Percentiles rank a stretch among this genome's conserved stretches.
phyloP scores from a whole-genome alignment of 2,329 filamentous ascomycete genomes.

The Alternaria alternata region DNA sequence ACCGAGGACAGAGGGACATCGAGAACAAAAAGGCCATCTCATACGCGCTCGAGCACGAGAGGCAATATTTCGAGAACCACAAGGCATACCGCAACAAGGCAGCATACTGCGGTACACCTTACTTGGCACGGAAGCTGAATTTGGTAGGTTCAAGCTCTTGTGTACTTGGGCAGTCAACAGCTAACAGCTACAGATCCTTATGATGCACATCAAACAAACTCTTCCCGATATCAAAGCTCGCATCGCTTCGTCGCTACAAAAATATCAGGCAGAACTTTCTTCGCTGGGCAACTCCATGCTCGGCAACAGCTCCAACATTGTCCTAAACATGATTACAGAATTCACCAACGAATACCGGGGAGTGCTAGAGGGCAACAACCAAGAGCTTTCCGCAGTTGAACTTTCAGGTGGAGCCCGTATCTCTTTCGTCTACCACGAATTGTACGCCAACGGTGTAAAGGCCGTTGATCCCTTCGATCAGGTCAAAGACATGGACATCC shows the following conservation, averaged over 20 bases:
- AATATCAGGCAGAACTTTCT: constrained; percentile 83
- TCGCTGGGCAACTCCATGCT: constrained; percentile 92
- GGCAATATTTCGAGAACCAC: constrained; percentile 97
- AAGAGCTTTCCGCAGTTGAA: constrained; percentile 92
- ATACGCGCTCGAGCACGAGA: constrained; percentile 89
- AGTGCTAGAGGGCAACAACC: constrained; percentile 94
- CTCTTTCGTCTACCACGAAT: constrained; percentile 98
- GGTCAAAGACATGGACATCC: constrained; percentile 97
- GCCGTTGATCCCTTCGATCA: constrained; percentile 96
- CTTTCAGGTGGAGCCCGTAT: constrained; percentile 97
- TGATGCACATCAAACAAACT: constrained; percentile 99
- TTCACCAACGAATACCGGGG: constrained; percentile 98
- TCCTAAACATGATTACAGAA: constrained; percentile 98
- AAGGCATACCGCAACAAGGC: constrained; percentile 99
- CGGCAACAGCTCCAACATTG: constrained; percentile 94
- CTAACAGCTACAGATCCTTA: constrained; percentile 73
- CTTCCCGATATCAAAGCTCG: constrained; percentile 97
- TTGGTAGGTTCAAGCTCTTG: constrained; percentile 61
- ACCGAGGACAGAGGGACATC: constrained; percentile 96
- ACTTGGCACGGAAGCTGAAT: constrained; percentile 95
- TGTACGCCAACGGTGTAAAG: constrained; percentile 97
- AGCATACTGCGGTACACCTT: constrained; percentile 97
- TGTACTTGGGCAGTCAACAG: background rate
- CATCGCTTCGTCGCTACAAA: constrained; percentile 91
- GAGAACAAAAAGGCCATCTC: constrained; percentile 97